Base-by-base conservation (phyloP, 2,329 filamentous ascomycete genomes). In the Exophiala xenobiotica region DNA sequence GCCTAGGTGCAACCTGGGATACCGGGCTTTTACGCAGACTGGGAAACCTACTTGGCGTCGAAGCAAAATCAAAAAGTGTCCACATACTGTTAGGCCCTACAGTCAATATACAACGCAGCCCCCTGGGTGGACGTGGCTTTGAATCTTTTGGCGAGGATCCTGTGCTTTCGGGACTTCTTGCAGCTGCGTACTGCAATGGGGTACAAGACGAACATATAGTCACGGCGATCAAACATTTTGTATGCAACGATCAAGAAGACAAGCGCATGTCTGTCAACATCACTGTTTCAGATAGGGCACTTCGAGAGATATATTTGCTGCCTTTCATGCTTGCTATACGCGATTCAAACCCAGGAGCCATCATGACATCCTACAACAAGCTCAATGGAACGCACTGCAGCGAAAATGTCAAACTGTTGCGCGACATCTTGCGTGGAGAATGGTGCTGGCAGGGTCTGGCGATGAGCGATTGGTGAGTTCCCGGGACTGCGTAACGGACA, bases 61-160 rank as follows among this genome's bases (percentile, higher is more conserved):
- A 92, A 68, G 77, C 79, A 16, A 86, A 82, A 61, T 86, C 87
- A n/a, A 84, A 88, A 63, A 87, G 86, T 4, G 85, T 86, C 20
- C 79, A 89, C 53, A 78, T 91, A 26, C 74, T 91, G 3, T 77
- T 92, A 6, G 88, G 85, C 0, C 88, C 87, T 1, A 91, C 88
- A 1, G 83, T 90, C 27, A 90, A 88, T 71, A 85, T 90, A 75
- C 88, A 93, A 63, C 81, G 89, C 12, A 87, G 87, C 43, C 89
- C 89, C 0, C 76, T 93, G 0, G 88, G 88, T 12, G 89, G 89
- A 14, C 79, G 89, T 53, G 90, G 90, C 58, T 95, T 93, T 60
- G 89, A 95, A 69, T 90, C 88, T 0, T 93, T 90, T 66, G 89
- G 87, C 0, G 89, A 93, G 67, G 89, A 93, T 59, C 88, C 88